phyloP scores from a whole-genome alignment of 441 rosid genomes.

The Corymbia calophylla region DNA sequence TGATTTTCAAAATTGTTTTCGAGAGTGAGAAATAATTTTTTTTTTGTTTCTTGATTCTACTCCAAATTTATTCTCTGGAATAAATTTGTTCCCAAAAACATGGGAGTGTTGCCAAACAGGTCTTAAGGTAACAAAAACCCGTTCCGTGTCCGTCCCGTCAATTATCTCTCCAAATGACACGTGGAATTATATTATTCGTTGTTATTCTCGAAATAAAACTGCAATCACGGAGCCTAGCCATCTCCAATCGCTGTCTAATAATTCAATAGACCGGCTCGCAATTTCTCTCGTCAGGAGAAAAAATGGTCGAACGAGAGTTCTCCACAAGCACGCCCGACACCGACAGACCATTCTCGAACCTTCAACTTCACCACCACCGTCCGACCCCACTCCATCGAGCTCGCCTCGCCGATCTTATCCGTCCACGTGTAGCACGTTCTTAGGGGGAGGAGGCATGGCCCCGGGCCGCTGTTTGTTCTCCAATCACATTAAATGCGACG shows the following conservation, averaged over 20 bases:
- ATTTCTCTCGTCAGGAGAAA: neutral
- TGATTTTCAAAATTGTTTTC: too few relatives aligned
- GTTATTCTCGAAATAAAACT: neutral
- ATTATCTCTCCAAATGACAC: neutral
- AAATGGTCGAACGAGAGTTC: neutral
- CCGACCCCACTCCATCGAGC: neutral
- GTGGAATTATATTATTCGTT: neutral
- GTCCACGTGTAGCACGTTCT: neutral
- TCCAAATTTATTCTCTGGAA: too few relatives aligned
- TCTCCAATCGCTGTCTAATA: neutral
- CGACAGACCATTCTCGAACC: neutral
- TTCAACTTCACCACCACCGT: neutral
- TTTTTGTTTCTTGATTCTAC: too few relatives aligned
- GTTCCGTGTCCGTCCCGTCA: neutral
- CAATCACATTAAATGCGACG: neutral
- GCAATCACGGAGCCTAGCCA: neutral
- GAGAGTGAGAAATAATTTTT: too few relatives aligned
- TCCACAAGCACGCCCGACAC: neutral
- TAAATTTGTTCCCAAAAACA: too few relatives aligned
- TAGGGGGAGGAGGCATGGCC: neutral
- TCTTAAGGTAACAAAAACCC: neutral
- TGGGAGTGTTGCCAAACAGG: too few relatives aligned
- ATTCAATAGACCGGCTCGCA: rapidly evolving
- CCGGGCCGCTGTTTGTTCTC: neutral
- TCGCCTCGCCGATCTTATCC: neutral